These are phyloP conservation scores for Rhododendron henanense DNA, from an alignment of 148 eudicot genomes.

Conservation along the genomic window DNA sequence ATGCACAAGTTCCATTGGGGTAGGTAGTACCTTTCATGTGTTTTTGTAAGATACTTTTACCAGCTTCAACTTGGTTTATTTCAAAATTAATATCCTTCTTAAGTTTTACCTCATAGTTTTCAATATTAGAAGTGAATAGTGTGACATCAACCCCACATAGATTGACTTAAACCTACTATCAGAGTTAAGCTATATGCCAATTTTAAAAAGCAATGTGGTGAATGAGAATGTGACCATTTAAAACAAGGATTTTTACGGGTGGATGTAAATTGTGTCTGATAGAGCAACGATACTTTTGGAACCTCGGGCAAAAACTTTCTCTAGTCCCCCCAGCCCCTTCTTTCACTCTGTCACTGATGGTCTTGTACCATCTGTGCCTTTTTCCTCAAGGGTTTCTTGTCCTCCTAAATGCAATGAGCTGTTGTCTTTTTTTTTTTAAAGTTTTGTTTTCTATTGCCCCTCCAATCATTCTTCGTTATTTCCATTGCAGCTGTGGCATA, in stretches of 20 bases:
- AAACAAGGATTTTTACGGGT: not conserved
- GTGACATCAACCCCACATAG: not conserved
- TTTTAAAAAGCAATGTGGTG: not conserved
- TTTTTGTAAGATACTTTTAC: not conserved
- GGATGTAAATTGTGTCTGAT: not conserved
- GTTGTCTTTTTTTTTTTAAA: not conserved
- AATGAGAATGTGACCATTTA: not conserved
- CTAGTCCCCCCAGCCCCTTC: not conserved
- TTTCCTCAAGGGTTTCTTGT: not conserved
- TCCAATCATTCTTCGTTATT: not conserved
- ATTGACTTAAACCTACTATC: not conserved
- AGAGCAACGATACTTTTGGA: not conserved
- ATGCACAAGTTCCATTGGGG: slow-evolving; percentile 70
- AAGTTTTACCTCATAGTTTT: not conserved
- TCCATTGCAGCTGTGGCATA: slow-evolving; percentile 71
- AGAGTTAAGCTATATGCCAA: not conserved
- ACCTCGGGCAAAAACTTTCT: not conserved
- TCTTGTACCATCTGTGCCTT: not conserved
- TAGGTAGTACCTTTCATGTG: slow-evolving; percentile 21
- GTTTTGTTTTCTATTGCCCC: not conserved
- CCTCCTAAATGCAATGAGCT: not conserved
- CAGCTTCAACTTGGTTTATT: not conserved
- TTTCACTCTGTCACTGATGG: not conserved
- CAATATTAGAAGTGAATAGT: not conserved
- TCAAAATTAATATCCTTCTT: not conserved